A percentile compares a stretch with the other conserved stretches of the same genome.
Evolutionary conservation across 2,329 filamentous ascomycete species (phyloP).

Genomic region (Colletotrichum viniferum): DNA sequence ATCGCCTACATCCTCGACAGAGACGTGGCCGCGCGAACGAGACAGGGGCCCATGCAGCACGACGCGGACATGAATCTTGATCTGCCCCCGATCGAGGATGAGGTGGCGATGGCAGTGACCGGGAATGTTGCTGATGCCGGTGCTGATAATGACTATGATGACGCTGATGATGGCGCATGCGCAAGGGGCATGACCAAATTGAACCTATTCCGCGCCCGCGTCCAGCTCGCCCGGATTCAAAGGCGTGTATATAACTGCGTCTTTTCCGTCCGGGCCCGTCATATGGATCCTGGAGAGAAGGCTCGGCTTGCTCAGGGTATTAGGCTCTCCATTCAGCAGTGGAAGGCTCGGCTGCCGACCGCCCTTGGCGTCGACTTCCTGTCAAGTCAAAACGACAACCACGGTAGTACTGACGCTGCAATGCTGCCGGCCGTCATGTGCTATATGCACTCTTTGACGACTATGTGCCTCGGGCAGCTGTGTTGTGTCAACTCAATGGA

Average conservation of each 20-base stretch:
- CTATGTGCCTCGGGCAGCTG: not conserved
- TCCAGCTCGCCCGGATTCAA: not conserved
- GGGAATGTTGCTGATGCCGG: not conserved
- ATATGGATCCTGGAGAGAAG: not conserved
- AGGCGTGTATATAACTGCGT: not conserved
- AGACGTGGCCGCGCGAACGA: not conserved
- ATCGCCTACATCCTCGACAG: not conserved
- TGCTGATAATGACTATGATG: not conserved
- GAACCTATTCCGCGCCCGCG: not conserved
- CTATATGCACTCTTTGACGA: not conserved
- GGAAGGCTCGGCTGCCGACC: not conserved
- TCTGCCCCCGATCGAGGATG: not conserved
- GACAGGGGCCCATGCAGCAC: not conserved
- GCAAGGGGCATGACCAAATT: not conserved
- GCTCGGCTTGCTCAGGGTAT: not conserved
- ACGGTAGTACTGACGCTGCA: not conserved
- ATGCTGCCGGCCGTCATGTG: accelerated
- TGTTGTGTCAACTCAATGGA: not conserved
- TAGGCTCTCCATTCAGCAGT: not conserved
- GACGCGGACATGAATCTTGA: not conserved
- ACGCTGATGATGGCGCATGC: not conserved
- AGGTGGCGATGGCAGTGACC: not conserved
- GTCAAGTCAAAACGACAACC: not conserved
- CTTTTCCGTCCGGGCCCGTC: not conserved
- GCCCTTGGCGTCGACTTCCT: not conserved